Conservation (phyloP, 208 protist species). For the Tritrichomonas foetus region DNA sequence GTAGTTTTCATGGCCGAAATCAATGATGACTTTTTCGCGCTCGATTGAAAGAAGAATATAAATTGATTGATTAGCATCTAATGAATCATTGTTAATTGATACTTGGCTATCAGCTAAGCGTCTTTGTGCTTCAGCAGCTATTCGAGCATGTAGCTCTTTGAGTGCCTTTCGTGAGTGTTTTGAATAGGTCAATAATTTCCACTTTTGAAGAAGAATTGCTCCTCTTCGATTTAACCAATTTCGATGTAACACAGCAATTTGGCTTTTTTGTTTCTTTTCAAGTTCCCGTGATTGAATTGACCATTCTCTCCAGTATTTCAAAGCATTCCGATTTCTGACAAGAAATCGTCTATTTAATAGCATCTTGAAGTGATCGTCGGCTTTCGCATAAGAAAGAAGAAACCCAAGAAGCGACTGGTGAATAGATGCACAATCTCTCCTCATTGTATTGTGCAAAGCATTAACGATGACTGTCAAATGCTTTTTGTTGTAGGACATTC, state of each 20-base stretch:
- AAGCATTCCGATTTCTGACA: background rate
- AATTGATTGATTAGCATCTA: background rate
- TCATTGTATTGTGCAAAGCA: background rate
- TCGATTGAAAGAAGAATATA: background rate
- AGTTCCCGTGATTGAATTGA: background rate
- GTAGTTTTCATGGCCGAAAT: background rate
- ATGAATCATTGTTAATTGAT: background rate
- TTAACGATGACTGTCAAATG: background rate
- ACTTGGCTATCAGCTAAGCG: background rate
- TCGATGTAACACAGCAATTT: background rate
- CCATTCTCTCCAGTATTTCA: conserved; percentile 18
- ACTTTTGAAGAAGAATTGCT: background rate
- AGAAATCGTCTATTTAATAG: background rate
- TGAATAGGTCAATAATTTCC: background rate
- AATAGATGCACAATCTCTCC: background rate
- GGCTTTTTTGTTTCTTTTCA: background rate
- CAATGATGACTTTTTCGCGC: background rate
- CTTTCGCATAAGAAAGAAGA: background rate
- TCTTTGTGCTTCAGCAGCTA: background rate
- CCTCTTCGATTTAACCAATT: background rate
- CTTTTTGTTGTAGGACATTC: background rate
- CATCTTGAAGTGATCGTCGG: background rate
- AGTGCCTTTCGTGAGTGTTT: conserved; percentile 21
- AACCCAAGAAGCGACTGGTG: conserved; percentile 26
- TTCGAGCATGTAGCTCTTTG: background rate